A percentile compares a stretch with the other conserved stretches of the same genome.
Conservation (phyloP, 106 monocot genomes). For the Chionographis japonica region DNA sequence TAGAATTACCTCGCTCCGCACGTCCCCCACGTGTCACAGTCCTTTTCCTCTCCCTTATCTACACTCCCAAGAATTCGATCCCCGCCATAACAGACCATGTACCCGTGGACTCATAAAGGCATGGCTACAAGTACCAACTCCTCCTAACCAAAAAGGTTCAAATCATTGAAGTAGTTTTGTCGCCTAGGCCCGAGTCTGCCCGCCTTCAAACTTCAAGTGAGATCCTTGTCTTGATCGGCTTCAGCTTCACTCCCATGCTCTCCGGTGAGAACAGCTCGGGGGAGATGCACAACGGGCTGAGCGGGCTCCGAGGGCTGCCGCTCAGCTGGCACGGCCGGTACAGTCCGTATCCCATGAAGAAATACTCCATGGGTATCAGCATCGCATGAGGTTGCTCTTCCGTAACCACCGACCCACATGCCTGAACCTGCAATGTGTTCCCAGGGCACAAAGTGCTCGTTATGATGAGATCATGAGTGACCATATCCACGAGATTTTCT, state of each 20-base stretch:
- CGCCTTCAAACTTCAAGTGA: constrained; percentile 39
- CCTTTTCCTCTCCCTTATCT: background rate
- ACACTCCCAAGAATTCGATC: background rate
- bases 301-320: constrained; percentile 70
- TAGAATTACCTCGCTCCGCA: no score
- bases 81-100: background rate
- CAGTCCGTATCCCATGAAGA: constrained; percentile 75
- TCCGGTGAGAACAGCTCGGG: constrained; percentile 84
- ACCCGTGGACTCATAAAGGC: no score
- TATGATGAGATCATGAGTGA: no score
- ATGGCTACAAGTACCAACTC: no score
- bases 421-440: constrained; percentile 50
- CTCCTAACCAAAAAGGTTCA: no score
- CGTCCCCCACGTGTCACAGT: no score
- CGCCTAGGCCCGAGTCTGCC: no score
- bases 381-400: constrained; percentile 94
- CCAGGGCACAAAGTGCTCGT: no score
- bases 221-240: constrained; percentile 79
- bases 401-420: constrained; percentile 88
- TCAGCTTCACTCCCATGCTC: constrained; percentile 94
- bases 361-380: constrained; percentile 81
- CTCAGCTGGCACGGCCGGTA: constrained; percentile 56
- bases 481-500: background rate
- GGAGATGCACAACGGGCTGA: constrained; percentile 66
- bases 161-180: no score